Evolutionary conservation across 2,329 filamentous ascomycete species (phyloP), one percentile per base, ranked within the genome.

Genomic region (Cryphonectria japonica): DNA sequence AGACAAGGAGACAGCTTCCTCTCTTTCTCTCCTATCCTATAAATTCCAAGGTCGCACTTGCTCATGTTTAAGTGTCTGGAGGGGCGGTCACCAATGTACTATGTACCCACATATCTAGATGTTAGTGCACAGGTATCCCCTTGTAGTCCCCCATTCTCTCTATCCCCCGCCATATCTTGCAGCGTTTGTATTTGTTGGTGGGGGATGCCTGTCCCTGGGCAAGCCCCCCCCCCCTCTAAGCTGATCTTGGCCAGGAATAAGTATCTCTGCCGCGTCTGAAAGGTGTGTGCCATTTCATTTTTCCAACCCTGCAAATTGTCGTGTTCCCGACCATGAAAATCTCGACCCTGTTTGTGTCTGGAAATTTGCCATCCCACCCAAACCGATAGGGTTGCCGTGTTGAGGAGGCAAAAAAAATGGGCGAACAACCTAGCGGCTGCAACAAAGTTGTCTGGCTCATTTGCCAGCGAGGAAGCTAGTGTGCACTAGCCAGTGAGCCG

Each of bases 161-260:
- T 34, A 8, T 11, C 32, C 37, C 60, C 37, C 54, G 54, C 29
- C 54, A 59, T 59, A 59, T 34, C 29, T 59, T 32, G 54, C 61
- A 46, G 37, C 39, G 16, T 9, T 34, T 52, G 63, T 34, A 29
- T 16, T 34, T 52, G 63, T 50, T 46, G 41, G 59, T 59, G 50
- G 67, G 63, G 69, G 62, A 63, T 69, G 67, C 70, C 52, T 66
- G 70, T 72, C 67, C 43, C 43, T 63, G 16, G 34, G 37, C 32
- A 41, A 19, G n/a, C 13, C 43, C 26, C 62, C 41, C 39, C 13
- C 41, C 39, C 26, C 26, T 13, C 14, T 19, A 32, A 52, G 63
- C 63, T 52, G 63, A 65, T 65, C 63, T 65, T 65, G 41, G 63
- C 63, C 63, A 32, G 26, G 52, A 65, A 65, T 52, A 65, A 46